Conservation (phyloP, 352 stramenopile species). For the Globisporangium okanoganense region DNA sequence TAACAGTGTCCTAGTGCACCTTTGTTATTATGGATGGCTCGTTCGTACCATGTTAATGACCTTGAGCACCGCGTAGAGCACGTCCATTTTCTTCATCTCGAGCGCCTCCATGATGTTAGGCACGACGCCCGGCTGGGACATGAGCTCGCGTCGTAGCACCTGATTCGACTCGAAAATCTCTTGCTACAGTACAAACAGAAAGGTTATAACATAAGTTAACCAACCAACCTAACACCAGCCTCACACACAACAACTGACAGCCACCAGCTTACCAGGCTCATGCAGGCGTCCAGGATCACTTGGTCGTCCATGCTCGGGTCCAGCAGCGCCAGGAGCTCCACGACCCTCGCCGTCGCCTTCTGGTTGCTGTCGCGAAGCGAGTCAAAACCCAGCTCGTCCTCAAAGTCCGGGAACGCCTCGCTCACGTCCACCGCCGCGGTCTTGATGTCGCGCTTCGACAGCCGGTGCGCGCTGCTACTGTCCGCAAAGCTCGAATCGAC, state of each 20-base stretch:
- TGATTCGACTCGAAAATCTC: slow-evolving; percentile 80
- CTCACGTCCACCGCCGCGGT: slow-evolving; percentile 13
- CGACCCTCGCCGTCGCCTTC: slow-evolving; percentile 66
- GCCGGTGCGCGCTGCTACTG: neutral
- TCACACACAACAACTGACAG: neutral
- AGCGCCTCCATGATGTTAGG: slow-evolving; percentile 92
- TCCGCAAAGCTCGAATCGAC: slow-evolving; percentile 6
- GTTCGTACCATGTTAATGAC: slow-evolving; percentile 78
- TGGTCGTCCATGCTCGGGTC: slow-evolving; percentile 87
- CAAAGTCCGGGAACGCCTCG: slow-evolving; percentile 58
- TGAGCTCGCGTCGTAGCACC: slow-evolving; percentile 69
- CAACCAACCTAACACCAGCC: neutral
- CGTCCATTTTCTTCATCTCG: slow-evolving; percentile 89
- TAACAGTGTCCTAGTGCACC: too few species aligned
- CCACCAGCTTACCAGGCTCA: slow-evolving; percentile 52
- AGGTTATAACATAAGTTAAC: neutral
- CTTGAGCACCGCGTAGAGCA: slow-evolving; percentile 79
- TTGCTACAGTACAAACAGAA: slow-evolving; percentile 29
- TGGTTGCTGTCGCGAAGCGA: slow-evolving; percentile 70
- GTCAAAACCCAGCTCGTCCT: slow-evolving; percentile 83
- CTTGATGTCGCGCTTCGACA: slow-evolving; percentile 13
- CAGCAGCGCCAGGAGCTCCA: slow-evolving; percentile 72
- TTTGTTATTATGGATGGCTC: too few species aligned
- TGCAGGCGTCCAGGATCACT: slow-evolving; percentile 79
- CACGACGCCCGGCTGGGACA: slow-evolving; percentile 89